These are phyloP conservation scores for Arthrobotrys sinensis DNA, from an alignment of 2,329 filamentous ascomycete genomes.

Conservation along the genomic window DNA sequence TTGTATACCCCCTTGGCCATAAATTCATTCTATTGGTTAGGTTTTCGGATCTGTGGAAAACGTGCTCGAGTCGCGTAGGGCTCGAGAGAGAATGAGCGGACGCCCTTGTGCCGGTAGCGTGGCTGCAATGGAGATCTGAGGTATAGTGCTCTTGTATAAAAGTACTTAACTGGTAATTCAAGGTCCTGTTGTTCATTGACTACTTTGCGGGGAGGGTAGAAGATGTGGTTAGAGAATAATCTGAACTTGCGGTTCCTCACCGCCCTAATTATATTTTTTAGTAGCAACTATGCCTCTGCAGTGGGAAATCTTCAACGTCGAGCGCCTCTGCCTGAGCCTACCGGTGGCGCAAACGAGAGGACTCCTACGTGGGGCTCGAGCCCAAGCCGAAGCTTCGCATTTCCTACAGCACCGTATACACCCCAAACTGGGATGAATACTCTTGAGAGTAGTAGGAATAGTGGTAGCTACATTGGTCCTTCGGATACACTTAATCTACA, in stretches of 20 bases:
- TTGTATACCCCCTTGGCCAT: neutral
- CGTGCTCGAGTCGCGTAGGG: conserved; percentile 9
- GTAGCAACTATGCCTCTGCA: neutral
- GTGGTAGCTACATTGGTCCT: neutral
- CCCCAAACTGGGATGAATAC: conserved; percentile 12
- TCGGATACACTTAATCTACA: conserved; percentile 1
- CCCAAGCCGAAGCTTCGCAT: neutral
- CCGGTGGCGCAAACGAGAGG: neutral
- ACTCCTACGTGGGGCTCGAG: conserved; percentile 5
- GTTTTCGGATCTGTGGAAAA: neutral
- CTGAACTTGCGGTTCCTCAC: neutral
- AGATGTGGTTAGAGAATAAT: neutral
- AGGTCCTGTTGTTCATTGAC: neutral
- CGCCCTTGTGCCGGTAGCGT: neutral
- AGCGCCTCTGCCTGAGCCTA: neutral
- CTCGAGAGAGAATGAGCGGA: conserved; percentile 5
- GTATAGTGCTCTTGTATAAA: neutral
- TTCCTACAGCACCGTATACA: neutral
- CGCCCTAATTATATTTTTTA: neutral
- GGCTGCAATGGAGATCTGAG: neutral
- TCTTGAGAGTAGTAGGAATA: conserved; percentile 8
- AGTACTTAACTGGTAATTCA: no score
- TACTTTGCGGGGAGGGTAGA: neutral
- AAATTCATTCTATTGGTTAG: neutral
- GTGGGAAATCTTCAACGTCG: neutral